A percentile compares a stretch with the other conserved stretches of the same genome.
phyloP scores from a whole-genome alignment of 2,329 filamentous ascomycete species.

The Fusarium incarnatum region DNA sequence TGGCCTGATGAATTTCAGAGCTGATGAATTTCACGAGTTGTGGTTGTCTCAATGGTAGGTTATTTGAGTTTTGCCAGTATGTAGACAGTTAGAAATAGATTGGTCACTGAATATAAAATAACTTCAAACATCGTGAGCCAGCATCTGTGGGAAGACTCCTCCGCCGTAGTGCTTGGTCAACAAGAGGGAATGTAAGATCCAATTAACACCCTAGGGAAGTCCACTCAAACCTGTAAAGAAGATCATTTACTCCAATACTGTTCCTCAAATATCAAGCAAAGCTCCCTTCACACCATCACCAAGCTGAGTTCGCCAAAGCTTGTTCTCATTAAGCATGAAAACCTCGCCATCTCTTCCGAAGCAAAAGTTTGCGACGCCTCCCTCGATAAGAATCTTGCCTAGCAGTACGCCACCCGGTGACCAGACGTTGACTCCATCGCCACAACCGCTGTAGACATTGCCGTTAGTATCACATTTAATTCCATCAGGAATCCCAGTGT shows the following conservation, averaged over 20 bases:
- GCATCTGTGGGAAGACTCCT: too few relatives aligned
- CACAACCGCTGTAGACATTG: conserved; percentile 62
- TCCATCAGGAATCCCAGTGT: conserved; percentile 60
- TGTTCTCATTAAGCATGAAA: conserved; percentile 61
- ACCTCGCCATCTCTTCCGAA: conserved; percentile 58
- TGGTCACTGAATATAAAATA: too few relatives aligned
- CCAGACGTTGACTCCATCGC: conserved; percentile 63
- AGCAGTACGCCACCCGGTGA: conserved; percentile 58
- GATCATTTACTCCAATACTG: background rate
- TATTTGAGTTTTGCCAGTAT: too few relatives aligned
- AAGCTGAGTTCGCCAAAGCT: conserved; percentile 53
- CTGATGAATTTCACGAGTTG: too few relatives aligned
- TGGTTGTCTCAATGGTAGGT: too few relatives aligned
- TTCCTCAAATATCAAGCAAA: conserved; percentile 22
- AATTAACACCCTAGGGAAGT: too few relatives aligned
- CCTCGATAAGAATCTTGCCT: conserved; percentile 57
- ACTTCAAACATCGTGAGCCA: too few relatives aligned
- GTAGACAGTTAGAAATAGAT: too few relatives aligned
- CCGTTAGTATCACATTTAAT: conserved; percentile 60
- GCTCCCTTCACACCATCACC: conserved; percentile 32
- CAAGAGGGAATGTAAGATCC: too few relatives aligned
- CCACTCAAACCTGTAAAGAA: too few relatives aligned
- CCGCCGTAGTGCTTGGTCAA: too few relatives aligned
- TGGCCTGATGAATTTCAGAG: too few relatives aligned
- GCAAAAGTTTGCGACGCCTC: conserved; percentile 60